Conservation (phyloP, 345 rosid genomes). For the Nephelium lappaceum region DNA sequence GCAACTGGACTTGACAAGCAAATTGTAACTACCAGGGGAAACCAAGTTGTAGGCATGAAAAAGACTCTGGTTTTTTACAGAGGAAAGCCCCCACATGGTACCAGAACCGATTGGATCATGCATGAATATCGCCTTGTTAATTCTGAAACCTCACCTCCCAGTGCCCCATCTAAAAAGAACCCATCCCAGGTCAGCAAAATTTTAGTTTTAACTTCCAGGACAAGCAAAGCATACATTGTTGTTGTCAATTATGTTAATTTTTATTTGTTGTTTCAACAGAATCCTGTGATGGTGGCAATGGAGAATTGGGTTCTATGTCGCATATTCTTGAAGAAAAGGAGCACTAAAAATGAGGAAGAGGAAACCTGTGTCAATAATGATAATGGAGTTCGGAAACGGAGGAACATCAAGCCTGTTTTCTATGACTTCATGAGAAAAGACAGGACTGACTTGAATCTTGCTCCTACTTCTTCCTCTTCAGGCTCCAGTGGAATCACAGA, state of each 20-base stretch:
- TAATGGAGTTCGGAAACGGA: conserved; percentile 33
- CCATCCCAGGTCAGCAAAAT: conserved; percentile 42
- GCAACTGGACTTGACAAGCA: conserved; percentile 92
- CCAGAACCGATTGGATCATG: conserved; percentile 96
- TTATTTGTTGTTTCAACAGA: conserved; percentile 33
- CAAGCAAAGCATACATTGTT: neutral
- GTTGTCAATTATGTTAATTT: neutral
- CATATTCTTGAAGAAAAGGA: conserved; percentile 86
- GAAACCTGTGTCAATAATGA: conserved; percentile 28
- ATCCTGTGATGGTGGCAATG: conserved; percentile 36
- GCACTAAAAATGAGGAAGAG: conserved; percentile 49
- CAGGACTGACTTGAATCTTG: conserved; percentile 61
- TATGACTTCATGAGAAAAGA: conserved; percentile 77
- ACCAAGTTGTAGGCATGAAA: conserved; percentile 79
- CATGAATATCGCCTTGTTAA: conserved; percentile 81
- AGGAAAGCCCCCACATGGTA: conserved; percentile 87
- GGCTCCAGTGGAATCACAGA: conserved; percentile 90
- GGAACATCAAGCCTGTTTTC: conserved; percentile 56
- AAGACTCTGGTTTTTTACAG: conserved; percentile 96
- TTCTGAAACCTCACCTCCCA: conserved; percentile 23
- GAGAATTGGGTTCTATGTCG: conserved; percentile 96
- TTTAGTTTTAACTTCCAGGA: neutral
- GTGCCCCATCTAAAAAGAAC: conserved; percentile 27
- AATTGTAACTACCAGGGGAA: conserved; percentile 60
- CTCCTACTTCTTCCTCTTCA: conserved; percentile 61